These are phyloP conservation scores for Juncus effusus DNA, from an alignment of 176 grass and related monocot genomes.

Conservation along the genomic window DNA sequence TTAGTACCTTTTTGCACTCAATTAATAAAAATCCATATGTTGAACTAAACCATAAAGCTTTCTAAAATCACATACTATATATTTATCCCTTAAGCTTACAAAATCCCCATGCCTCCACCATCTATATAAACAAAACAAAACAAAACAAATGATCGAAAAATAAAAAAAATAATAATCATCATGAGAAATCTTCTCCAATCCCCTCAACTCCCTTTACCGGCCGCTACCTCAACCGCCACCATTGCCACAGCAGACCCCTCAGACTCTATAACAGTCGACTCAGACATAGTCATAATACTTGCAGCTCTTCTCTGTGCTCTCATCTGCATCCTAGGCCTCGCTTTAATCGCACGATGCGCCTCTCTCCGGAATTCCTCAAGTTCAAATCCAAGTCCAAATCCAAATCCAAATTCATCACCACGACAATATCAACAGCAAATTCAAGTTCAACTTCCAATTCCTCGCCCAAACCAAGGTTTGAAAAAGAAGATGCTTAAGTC, in stretches of 20 bases:
- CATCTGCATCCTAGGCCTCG: constrained; percentile 51
- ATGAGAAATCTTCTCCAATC: constrained; percentile 30
- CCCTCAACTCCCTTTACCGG: constrained; percentile 22
- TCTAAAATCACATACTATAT: not conserved
- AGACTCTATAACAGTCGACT: not conserved
- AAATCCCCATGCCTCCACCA: not conserved
- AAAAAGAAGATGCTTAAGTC: constrained; percentile 60
- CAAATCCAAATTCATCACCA: not conserved
- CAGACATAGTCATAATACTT: constrained; percentile 54
- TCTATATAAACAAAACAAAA: constrained; percentile 36
- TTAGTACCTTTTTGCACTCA: not conserved
- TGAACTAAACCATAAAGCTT: constrained; percentile 1
- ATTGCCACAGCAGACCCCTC: constrained; percentile 26
- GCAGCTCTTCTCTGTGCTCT: constrained; percentile 61
- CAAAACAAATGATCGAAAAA: not conserved
- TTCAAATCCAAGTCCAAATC: not conserved
- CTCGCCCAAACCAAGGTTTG: constrained; percentile 42
- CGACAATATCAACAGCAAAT: not conserved
- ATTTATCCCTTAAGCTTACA: not conserved
- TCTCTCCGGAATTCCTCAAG: constrained; percentile 17
- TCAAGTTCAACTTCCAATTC: not conserved
- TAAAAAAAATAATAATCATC: not conserved
- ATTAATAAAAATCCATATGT: not conserved
- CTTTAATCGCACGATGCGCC: constrained; percentile 50
- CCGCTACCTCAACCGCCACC: not conserved